Base-by-base conservation (phyloP, 2,329 filamentous ascomycete species). In the Fonsecaea erecta region DNA sequence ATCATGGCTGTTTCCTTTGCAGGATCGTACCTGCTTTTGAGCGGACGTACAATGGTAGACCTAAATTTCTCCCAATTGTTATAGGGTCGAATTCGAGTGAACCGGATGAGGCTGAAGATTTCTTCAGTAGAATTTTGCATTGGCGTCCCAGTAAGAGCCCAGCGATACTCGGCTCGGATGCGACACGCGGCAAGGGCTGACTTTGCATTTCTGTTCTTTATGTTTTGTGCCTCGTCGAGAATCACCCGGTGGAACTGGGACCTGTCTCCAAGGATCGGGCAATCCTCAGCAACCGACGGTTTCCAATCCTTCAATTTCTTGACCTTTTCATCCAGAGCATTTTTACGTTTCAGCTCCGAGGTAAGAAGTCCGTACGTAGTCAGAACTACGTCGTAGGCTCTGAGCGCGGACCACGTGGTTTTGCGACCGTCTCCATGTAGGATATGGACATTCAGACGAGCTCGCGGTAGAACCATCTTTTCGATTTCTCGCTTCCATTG, bases 81-180 rank as follows among this genome's bases (percentile, higher is more conserved):
- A 75, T 95, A 96, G 1, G 92, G 92, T 65, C 84, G 84, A 73
- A 96, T 93, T 1, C 84, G 82, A 16, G 96, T 81, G 73, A 96
- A 97, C 1, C 86, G 84, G 52, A 97, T 82, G 21, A 96, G 79
- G 0, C 92, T 90, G 72, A 86, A 93, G 2, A 96, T 81, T 72
- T 97, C 93, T 26, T 85, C 81, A 2, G 94, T 86, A 12, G 84
- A 87, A 71, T 97, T 97, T 90, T 95, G 95, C 90, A 94, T 93
- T 0, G 91, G 91, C 0, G 91, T 95, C 28, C 91, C 91, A 2
- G 89, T 92, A 75, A 94, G 84, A 73, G 89, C 92, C 80, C 91
- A 88, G 54, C 91, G 84, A 73, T 90, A 86, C 37, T 79, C 81
- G 14, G 89, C 81, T 65, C 84, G 78, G 16, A 95, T 76, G 11